phyloP scores from a whole-genome alignment of 2,329 filamentous ascomycete species.

The Huntiella omanensis region DNA sequence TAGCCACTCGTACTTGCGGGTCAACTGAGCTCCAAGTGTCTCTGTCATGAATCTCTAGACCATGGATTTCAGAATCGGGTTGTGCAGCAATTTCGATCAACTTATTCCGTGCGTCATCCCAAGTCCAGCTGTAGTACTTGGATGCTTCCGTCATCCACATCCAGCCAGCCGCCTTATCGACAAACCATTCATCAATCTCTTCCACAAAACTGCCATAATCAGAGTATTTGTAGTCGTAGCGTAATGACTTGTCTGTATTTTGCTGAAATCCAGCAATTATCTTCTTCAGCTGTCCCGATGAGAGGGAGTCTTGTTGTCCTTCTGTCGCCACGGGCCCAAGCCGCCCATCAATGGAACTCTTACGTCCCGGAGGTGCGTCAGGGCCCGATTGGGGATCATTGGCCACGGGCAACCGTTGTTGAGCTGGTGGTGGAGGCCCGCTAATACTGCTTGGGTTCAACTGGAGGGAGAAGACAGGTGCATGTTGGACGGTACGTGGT shows the following conservation, averaged over 20 bases:
- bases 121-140: conserved; percentile 58
- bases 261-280: conserved; percentile 58
- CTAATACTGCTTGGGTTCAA: background rate
- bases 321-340: conserved; percentile 20
- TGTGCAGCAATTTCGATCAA: conserved; percentile 14
- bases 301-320: conserved; percentile 42
- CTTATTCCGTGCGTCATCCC: conserved; percentile 31
- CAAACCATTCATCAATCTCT: conserved; percentile 96
- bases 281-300: conserved; percentile 51
- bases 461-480: conserved; percentile 1
- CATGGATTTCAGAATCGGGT: conserved; percentile 16
- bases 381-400: background rate
- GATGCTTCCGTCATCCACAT: conserved; percentile 58
- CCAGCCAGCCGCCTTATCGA: conserved; percentile 74
- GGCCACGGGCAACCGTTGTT: conserved; percentile 2
- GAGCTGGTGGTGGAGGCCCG: background rate
- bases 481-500: conserved; percentile 2
- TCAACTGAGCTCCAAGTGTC: conserved; percentile 48
- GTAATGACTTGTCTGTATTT: conserved; percentile 38
- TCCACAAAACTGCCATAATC: conserved; percentile 59
- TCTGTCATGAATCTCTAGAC: conserved; percentile 13
- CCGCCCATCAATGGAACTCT: conserved; percentile 15
- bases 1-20: conserved; percentile 19
- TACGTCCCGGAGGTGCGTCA: conserved; percentile 9
- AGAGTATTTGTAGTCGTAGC: conserved; percentile 69